Base-by-base conservation (phyloP, 2,329 filamentous ascomycete species). In the Ilyonectria sp. region DNA sequence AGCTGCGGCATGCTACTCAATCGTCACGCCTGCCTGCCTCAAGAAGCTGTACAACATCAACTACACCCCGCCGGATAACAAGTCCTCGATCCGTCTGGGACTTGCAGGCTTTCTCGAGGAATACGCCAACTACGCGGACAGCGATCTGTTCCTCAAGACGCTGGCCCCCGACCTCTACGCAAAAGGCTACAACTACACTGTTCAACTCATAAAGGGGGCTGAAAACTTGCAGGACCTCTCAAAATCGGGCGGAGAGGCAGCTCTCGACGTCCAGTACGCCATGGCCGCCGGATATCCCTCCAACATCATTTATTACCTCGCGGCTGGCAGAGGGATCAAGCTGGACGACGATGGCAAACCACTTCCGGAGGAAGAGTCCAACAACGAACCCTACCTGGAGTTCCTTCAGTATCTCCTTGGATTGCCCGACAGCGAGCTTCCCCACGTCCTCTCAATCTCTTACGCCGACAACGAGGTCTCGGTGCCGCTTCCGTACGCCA, bases 401-500 rank as follows among this genome's bases (percentile, higher is more conserved):
- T 86, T 87, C 69, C 79, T 90, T 15, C 80, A 87, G 61, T 82
- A 85, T 66, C 77, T 90, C 8, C 79, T 90, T 1, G 76, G 71
- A 23, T 80, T 83, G 66, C 75, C 79, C 1, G 82, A 86, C 53
- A 75, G 79, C 15, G 76, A 83, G 21, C 74, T 89, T 13, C 89
- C 89, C 1, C 86, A 88, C 58, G 85, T 90, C 2, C 81, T 91
- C 13, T 86, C 86, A 53, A 84, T 89, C 21, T 89, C 86, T 15
- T 91, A 90, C 74, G 86, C 84, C 15, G 88, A 90, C 70, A 85
- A 89, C 69, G 88, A 90, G 78, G 81, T 87, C 55, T 83, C 84
- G 0, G 86, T 90, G 0, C 87, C 87, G 3, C 69, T 68, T 6
- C 78, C 81, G 1, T 90, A 89, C 67, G 88, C 88, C 0, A 74